phyloP scores from a whole-genome alignment of 164 flowering plant genomes.

The Litsea cubeba region DNA sequence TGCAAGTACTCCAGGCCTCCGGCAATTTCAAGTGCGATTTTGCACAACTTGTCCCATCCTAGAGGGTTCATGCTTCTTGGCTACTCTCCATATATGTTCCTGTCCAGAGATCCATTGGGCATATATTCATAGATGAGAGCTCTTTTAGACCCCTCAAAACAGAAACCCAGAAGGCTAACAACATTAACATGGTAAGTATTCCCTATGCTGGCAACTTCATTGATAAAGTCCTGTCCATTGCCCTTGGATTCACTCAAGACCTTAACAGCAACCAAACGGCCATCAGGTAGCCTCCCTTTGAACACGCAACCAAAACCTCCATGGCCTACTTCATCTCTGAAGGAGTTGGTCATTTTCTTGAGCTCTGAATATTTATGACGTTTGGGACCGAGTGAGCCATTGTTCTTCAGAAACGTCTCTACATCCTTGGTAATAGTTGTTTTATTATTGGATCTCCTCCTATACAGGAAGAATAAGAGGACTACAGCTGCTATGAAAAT shows the following conservation, averaged over 20 bases:
- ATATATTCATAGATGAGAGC: conserved; percentile 2
- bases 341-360: conserved; percentile 6
- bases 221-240: conserved; percentile 5
- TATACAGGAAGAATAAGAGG: not conserved
- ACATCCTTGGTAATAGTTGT: not conserved
- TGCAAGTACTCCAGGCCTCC: conserved; percentile 14
- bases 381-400: not conserved
- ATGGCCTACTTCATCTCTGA: conserved; percentile 8
- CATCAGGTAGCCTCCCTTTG: conserved; percentile 11
- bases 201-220: conserved; percentile 6
- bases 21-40: conserved; percentile 14
- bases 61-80: not conserved
- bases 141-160: not conserved
- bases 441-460: not conserved
- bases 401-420: not conserved
- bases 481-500: not conserved
- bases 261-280: conserved; percentile 12
- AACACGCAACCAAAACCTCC: conserved; percentile 11
- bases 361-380: conserved; percentile 2
- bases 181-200: conserved; percentile 7
- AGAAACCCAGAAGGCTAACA: conserved; percentile 11
- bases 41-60: not conserved
- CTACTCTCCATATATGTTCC: not conserved
- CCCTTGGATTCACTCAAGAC: not conserved
- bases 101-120: conserved; percentile 9